phyloP scores from a whole-genome alignment of 495 filamentous ascomycete genomes.

The Geoglossum glabrum region DNA sequence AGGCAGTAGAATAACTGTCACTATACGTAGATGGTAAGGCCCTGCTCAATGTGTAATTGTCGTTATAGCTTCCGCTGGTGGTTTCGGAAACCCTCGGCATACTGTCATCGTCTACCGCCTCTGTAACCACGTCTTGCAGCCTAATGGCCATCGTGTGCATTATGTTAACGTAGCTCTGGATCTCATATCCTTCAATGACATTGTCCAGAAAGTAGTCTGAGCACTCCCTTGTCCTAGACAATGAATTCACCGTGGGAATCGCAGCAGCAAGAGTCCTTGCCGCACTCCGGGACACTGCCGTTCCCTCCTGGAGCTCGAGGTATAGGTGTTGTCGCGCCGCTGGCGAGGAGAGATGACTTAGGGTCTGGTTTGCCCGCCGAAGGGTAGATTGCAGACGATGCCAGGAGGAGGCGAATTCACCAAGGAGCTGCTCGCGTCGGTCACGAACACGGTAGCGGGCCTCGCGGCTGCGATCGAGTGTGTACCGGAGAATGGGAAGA shows the following conservation, averaged over 20 bases:
- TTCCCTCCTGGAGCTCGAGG: not conserved
- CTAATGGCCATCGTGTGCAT: not conserved
- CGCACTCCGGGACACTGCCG: not conserved
- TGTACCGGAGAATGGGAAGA: not conserved
- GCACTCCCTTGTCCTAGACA: not conserved
- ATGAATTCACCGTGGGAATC: not conserved
- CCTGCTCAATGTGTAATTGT: not conserved
- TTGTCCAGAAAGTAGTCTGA: not conserved
- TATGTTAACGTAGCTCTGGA: not conserved
- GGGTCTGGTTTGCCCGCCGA: not conserved
- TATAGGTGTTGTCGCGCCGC: not conserved
- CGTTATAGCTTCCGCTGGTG: not conserved
- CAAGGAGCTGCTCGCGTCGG: not conserved
- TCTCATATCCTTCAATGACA: not conserved
- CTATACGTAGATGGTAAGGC: not conserved
- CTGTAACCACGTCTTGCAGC: not conserved
- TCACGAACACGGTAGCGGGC: not conserved
- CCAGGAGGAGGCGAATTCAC: not conserved
- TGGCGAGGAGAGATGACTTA: not conserved
- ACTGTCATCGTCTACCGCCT: not conserved
- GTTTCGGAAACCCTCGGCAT: not conserved
- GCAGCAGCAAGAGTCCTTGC: not conserved
- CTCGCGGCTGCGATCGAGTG: not conserved
- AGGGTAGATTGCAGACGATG: not conserved
- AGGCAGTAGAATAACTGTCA: not conserved